Base-by-base conservation (phyloP, 2,329 filamentous ascomycete species). In the Alternaria viburni region DNA sequence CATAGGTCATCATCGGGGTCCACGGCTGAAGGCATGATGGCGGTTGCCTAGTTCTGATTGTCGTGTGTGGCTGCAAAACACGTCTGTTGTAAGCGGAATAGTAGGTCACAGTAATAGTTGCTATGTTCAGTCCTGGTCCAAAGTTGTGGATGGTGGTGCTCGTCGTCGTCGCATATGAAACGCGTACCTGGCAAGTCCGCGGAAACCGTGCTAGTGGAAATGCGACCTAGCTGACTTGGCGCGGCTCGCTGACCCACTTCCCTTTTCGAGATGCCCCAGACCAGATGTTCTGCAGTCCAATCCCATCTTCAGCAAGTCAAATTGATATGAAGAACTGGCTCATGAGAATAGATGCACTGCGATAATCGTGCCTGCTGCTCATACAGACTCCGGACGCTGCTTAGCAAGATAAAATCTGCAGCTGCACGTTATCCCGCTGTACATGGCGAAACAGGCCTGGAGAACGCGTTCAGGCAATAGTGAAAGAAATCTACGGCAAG, bases 1-100 rank as follows among this genome's bases (percentile, higher is more conserved):
- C 80, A 82, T 50, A 85, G 74, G 71, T 85, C 83, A 77, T 85
- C 83, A 51, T 81, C 77, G 26, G 79, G 79, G 66, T 85, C 82
- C 58, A 84, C 61, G 49, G 75, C 76, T 47, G 77, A 75, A 57
- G 74, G 75, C 73, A 76, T 80, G 57, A 52, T 72, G 66, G 51
- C n/a, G 46, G 64, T 44, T 66, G 68, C 60, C 64, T 57, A 51
- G 26, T 54, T 21, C 6, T n/a, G 50, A 12, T 54, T 45, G 45
- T 41, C 13, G 49, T 15, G n/a, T 44, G 32, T 23, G 26, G 15
- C 17, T 25, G 28, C 15, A 49, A 19, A 25, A 30, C 50, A 25
- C 41, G 13, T 47, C 44, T 5, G 21, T 10, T 30, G 13, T 13
- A 13, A n/a, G 19, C 26, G 30, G 5, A 13, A 0, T 30, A 32